Percentiles rank a stretch among this genome's conserved stretches.
These are phyloP conservation scores for Picochlorum sp. DNA, from an alignment of 139 green algal species.

Conservation along the genomic window DNA sequence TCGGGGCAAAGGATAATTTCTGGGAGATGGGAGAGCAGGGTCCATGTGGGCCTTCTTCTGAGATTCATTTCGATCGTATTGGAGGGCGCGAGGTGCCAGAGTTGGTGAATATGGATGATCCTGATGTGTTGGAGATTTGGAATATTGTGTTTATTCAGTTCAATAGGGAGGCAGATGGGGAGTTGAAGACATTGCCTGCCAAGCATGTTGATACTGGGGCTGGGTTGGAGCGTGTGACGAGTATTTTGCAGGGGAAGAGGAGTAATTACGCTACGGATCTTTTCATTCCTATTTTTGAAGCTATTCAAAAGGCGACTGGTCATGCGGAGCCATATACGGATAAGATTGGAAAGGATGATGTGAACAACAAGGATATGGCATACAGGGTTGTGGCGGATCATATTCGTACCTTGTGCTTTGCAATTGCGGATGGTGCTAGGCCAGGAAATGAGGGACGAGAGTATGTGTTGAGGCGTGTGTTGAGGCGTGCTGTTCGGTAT, in stretches of 20 bases:
- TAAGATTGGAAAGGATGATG: slow-evolving; percentile 37
- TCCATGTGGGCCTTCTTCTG: slow-evolving; percentile 85
- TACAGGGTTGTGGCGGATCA: slow-evolving; percentile 97
- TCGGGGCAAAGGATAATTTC: slow-evolving; percentile 95
- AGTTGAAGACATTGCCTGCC: slow-evolving; percentile 72
- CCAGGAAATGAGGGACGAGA: slow-evolving; percentile 45
- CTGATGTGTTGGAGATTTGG: slow-evolving; percentile 96
- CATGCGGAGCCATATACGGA: slow-evolving; percentile 59
- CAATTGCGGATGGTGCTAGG: slow-evolving; percentile 90
- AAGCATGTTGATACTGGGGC: slow-evolving; percentile 97
- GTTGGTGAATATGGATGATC: slow-evolving; percentile 93
- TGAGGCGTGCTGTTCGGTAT: slow-evolving; percentile 87
- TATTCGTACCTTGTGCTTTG: slow-evolving; percentile 94
- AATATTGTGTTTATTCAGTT: slow-evolving; percentile 98
- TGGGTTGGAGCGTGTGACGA: slow-evolving; percentile 89
- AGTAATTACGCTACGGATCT: slow-evolving; percentile 97
- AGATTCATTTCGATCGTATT: slow-evolving; percentile 96
- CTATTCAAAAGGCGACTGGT: slow-evolving; percentile 71
- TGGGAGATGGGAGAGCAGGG: slow-evolving; percentile 99
- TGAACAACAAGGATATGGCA: slow-evolving; percentile 84
- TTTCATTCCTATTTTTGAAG: slow-evolving; percentile 91
- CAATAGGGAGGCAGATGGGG: slow-evolving; percentile 84
- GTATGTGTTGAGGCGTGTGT: slow-evolving; percentile 92
- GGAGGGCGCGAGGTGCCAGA: slow-evolving; percentile 74
- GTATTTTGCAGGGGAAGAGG: slow-evolving; percentile 82